Evolutionary conservation across 164 flowering plant species (phyloP).

Genomic region (Tinospora cordifolia): DNA sequence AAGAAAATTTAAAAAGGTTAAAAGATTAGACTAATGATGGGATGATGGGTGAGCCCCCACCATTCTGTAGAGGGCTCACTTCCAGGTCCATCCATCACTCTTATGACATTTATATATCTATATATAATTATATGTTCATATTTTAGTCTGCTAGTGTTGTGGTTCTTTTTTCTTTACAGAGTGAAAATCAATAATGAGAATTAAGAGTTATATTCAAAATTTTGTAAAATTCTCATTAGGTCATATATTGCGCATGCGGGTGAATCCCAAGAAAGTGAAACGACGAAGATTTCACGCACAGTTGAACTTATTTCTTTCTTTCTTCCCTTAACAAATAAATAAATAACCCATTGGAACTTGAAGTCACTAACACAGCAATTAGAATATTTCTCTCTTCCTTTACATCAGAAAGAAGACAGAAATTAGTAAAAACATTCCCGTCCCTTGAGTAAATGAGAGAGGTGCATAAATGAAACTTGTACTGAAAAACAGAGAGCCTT

Average conservation of each 20-base stretch:
- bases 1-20: slow-evolving; percentile 5
- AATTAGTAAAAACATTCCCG: neutral
- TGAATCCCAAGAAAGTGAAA: slow-evolving; percentile 28
- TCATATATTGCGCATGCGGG: slow-evolving; percentile 9
- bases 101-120: neutral
- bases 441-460: neutral
- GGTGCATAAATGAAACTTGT: neutral
- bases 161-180: slow-evolving; percentile 5
- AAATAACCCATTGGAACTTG: slow-evolving; percentile 16
- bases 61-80: neutral
- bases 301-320: too few species aligned
- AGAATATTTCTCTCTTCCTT: neutral
- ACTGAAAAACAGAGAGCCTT: neutral
- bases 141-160: neutral
- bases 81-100: slow-evolving; percentile 4
- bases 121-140: neutral
- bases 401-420: neutral
- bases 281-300: slow-evolving; percentile 2
- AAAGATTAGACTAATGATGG: slow-evolving; percentile 11
- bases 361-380: slow-evolving; percentile 9
- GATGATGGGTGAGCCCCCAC: slow-evolving; percentile 18
- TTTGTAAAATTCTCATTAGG: neutral
- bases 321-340: neutral
- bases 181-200: neutral
- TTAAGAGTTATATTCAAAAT: neutral